phyloP scores from a whole-genome alignment of 768 basidiomycete genomes.

The Calocybe cyanea region DNA sequence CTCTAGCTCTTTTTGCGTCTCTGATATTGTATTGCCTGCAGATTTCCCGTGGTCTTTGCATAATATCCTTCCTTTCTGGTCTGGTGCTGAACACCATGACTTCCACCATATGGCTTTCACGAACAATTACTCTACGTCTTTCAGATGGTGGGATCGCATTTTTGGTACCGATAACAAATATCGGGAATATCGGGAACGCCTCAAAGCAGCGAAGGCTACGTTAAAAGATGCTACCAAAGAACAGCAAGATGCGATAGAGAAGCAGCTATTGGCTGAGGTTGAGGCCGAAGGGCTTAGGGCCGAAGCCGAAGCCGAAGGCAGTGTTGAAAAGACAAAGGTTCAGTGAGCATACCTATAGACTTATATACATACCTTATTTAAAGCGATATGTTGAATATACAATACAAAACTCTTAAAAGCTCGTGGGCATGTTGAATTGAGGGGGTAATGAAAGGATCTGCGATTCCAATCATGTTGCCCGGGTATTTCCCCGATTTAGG shows the following conservation, averaged over 20 bases:
- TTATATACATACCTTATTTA: conserved; percentile 1
- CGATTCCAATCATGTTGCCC: background rate
- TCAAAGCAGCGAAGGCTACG: conserved; percentile 56
- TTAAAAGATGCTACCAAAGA: conserved; percentile 52
- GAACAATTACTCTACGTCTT: conserved; percentile 91
- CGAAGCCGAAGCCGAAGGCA: conserved; percentile 51
- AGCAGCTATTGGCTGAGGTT: conserved; percentile 60
- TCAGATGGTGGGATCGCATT: conserved; percentile 89
- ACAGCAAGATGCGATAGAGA: conserved; percentile 53
- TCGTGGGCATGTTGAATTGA: too few species aligned
- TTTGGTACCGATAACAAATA: conserved; percentile 93
- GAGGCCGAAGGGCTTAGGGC: conserved; percentile 71
- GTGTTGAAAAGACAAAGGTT: conserved; percentile 30
- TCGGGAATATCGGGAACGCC: conserved; percentile 66
- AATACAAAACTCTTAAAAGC: too few species aligned
- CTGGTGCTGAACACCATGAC: conserved; percentile 95
- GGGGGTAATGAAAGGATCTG: too few species aligned
- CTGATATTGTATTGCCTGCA: conserved; percentile 22
- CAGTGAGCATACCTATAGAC: conserved; percentile 23
- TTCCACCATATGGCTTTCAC: conserved; percentile 98
- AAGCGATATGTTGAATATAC: too few species aligned
- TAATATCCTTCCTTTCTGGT: conserved; percentile 93
- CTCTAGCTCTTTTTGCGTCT: background rate
- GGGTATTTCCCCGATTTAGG: conserved; percentile 14
- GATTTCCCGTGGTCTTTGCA: conserved; percentile 98